phyloP scores from a whole-genome alignment of 1,284 basidiomycete species.

The Peniophora sp. region DNA sequence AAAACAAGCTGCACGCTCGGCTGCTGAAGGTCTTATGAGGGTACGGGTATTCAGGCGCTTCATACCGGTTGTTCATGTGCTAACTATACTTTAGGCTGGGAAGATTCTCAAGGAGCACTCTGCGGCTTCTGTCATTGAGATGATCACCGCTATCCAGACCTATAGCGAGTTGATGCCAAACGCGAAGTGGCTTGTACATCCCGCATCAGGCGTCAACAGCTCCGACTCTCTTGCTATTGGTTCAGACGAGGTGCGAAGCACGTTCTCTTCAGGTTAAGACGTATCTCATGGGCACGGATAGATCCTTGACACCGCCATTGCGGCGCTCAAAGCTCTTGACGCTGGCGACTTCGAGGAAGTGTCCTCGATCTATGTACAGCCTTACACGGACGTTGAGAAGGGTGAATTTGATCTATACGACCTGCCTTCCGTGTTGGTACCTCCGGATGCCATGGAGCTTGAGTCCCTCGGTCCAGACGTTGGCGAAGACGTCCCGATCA shows the following conservation, averaged over 20 bases:
- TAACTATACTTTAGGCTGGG: conserved; percentile 39
- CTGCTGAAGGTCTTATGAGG: conserved; percentile 82
- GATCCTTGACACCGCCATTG: conserved; percentile 59
- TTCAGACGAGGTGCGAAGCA: conserved; percentile 45
- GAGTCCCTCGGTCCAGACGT: conserved; percentile 58
- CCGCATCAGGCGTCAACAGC: conserved; percentile 42
- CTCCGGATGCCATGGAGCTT: conserved; percentile 79
- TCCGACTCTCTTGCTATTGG: conserved; percentile 34
- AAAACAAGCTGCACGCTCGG: conserved; percentile 79
- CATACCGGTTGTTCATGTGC: background rate
- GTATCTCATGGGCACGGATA: conserved; percentile 18
- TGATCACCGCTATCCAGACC: conserved; percentile 57
- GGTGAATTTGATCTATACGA: conserved; percentile 49
- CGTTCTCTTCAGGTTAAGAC: background rate
- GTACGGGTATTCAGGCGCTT: conserved; percentile 31
- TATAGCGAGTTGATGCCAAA: conserved; percentile 54
- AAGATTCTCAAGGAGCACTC: conserved; percentile 44
- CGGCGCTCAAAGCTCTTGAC: conserved; percentile 46
- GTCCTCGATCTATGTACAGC: conserved; percentile 54
- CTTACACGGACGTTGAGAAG: conserved; percentile 47
- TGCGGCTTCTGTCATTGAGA: conserved; percentile 44
- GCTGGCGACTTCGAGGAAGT: conserved; percentile 48
- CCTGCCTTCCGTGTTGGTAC: conserved; percentile 75
- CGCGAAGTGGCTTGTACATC: conserved; percentile 56
- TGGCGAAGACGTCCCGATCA: conserved; percentile 58